Base-by-base conservation (phyloP, 2,329 filamentous ascomycete genomes). In the Microdochium paspali region DNA sequence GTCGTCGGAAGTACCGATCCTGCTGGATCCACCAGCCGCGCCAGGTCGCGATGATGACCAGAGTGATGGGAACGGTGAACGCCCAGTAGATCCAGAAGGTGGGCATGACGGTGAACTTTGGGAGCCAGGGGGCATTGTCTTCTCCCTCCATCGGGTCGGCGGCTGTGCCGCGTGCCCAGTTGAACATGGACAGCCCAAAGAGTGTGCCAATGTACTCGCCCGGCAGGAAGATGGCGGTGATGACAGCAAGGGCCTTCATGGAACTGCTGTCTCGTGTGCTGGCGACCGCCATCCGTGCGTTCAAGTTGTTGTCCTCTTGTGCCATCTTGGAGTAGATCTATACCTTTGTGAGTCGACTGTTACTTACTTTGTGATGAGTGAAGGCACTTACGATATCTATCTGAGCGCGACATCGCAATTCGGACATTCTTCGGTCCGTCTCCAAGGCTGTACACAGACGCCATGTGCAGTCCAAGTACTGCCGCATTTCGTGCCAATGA, bases 221-320 rank as follows among this genome's bases (percentile, higher is more conserved):
- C 0, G 69, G 70, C 3, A 73, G 61, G 53, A 73, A 73, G n/a
- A 73, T 60, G 13, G 70, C 70, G 1, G 70, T 72, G 47, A 73
- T 72, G 24, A 73, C 68, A 1, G 70, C 70, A 1, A 73, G 57
- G 1, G 69, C 69, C 40, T 73, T 73, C 68, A 73, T 72, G 1
- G 69, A 72, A 0, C 69, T 71, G 20, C 65, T 70, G 56, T 73
- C 70, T 15, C 73, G 80, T 44, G 88, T 86, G 46, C 95, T 93
- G 61, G 86, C 87, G 4, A 94, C 88, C 0, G 85, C 87, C 1
- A 66, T 73, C 57, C 72, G 72, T 20, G 67, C 76, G 23, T 75
- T 77, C 50, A 72, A 62, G 24, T 70, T 68, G 52, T 72, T 72
- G 54, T 73, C 69, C 49, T 73, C 70, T 51, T 73, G 69, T 3